Conservation (phyloP, 371 early-diverging fungal species). For the Mucor ambiguus region DNA sequence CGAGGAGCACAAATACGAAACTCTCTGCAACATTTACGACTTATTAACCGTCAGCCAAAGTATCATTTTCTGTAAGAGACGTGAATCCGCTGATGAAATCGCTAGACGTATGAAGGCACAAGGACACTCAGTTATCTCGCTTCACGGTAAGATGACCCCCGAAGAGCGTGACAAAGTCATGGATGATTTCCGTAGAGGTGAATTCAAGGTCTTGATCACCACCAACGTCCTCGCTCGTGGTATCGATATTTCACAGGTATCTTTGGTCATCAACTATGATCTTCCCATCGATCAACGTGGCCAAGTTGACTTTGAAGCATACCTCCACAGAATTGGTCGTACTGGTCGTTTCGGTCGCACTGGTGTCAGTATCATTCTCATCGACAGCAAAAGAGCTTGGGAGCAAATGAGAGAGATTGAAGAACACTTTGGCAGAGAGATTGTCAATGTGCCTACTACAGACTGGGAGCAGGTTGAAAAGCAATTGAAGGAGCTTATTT, state of each 20-base stretch:
- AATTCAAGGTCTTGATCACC: constrained; percentile 92
- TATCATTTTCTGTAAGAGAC: constrained; percentile 93
- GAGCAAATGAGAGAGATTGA: constrained; percentile 78
- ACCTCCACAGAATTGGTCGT: constrained; percentile 98
- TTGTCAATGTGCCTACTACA: constrained; percentile 75
- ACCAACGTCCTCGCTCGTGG: constrained; percentile 97
- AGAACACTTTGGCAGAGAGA: constrained; percentile 70
- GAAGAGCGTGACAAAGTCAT: constrained; percentile 88
- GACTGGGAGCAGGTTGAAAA: constrained; percentile 74
- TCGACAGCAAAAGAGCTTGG: constrained; percentile 69
- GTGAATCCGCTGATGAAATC: constrained; percentile 83
- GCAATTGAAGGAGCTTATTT: constrained; percentile 83
- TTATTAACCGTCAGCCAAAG: constrained; percentile 95
- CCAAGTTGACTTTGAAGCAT: constrained; percentile 89
- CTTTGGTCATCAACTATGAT: constrained; percentile 39
- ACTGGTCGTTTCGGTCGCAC: constrained; percentile 97
- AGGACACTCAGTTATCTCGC: constrained; percentile 78
- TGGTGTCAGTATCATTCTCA: constrained; percentile 96
- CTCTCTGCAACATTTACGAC: constrained; percentile 88
- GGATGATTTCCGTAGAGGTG: constrained; percentile 88
- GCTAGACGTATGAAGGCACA: constrained; percentile 72
- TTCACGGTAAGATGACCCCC: constrained; percentile 87
- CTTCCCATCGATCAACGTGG: constrained; percentile 46
- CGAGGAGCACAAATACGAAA: constrained; percentile 83
- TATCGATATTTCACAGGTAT: constrained; percentile 82